Conservation (phyloP, 169 alveolate genomes). For the Miamiensis avidus region DNA sequence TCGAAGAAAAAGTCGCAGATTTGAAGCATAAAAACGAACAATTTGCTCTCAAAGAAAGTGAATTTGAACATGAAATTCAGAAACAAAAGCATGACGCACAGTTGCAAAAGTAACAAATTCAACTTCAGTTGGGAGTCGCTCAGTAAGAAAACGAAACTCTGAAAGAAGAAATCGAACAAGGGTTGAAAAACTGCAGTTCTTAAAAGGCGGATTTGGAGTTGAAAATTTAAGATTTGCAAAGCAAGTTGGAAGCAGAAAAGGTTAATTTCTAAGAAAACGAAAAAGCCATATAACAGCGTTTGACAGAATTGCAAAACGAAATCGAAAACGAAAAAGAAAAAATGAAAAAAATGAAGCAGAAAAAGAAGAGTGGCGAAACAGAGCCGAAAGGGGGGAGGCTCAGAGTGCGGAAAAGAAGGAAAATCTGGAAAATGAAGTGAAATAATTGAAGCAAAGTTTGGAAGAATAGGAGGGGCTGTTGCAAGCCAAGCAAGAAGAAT, state of each 20-base stretch:
- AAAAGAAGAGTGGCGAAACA: background rate
- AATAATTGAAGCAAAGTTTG: background rate
- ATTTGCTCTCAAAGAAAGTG: background rate
- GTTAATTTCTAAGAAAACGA: no score
- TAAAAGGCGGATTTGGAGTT: background rate
- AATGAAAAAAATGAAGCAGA: background rate
- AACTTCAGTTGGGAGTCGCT: no score
- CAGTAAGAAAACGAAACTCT: no score
- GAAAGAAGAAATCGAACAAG: background rate
- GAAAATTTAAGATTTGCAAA: background rate
- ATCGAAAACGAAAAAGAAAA: background rate
- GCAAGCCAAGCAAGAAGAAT: background rate
- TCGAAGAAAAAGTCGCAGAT: background rate
- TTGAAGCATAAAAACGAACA: background rate
- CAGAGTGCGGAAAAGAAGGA: background rate
- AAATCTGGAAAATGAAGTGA: background rate
- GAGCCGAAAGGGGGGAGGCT: background rate
- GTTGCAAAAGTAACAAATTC: no score
- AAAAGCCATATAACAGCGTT: no score
- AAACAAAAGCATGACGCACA: no score
- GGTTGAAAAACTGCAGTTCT: background rate
- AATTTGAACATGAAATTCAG: background rate
- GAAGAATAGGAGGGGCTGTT: background rate
- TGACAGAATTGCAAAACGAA: background rate
- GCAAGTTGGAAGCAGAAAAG: background rate